Conservation (phyloP, 306 rosid genomes). For the Ochetophila trinervis region DNA sequence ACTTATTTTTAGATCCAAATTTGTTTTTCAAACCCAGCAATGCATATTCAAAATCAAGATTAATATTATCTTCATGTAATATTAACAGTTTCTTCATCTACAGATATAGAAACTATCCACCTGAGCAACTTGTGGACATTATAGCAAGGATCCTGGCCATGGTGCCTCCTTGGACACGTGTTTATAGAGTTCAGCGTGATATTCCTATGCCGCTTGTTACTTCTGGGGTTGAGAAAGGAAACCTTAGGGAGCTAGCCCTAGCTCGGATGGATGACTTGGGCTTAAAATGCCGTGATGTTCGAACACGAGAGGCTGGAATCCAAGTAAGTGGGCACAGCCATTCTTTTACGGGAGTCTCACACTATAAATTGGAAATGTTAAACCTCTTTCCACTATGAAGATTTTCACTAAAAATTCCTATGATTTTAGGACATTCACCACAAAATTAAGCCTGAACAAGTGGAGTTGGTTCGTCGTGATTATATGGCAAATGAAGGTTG, state of each 20-base stretch:
- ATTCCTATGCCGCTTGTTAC: conserved; percentile 99
- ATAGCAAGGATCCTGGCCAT: conserved; percentile 85
- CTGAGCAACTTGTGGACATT: conserved; percentile 97
- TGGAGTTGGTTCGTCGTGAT: conserved; percentile 95
- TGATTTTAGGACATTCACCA: conserved; percentile 81
- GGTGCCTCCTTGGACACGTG: conserved; percentile 99
- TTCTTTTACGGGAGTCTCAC: not conserved
- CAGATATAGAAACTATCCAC: conserved; percentile 96
- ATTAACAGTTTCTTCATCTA: conserved; percentile 22
- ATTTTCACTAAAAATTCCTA: not conserved
- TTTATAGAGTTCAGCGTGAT: conserved; percentile 97
- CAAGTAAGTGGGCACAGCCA: conserved; percentile 48
- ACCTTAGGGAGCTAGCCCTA: conserved; percentile 86
- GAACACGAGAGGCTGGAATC: conserved; percentile 97
- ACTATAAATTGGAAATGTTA: not conserved
- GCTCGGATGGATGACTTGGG: conserved; percentile 98
- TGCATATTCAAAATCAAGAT: not conserved
- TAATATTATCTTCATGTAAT: not conserved
- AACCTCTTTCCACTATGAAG: not conserved
- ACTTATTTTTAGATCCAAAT: not conserved
- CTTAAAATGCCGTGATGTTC: conserved; percentile 93
- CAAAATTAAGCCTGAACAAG: conserved; percentile 91
- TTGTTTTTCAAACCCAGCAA: not conserved
- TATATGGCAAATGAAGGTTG: conserved; percentile 92
- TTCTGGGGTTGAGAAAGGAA: conserved; percentile 98